These are phyloP conservation scores for Nemania sp. DNA, from an alignment of 2,329 filamentous ascomycete genomes.

Conservation along the genomic window DNA sequence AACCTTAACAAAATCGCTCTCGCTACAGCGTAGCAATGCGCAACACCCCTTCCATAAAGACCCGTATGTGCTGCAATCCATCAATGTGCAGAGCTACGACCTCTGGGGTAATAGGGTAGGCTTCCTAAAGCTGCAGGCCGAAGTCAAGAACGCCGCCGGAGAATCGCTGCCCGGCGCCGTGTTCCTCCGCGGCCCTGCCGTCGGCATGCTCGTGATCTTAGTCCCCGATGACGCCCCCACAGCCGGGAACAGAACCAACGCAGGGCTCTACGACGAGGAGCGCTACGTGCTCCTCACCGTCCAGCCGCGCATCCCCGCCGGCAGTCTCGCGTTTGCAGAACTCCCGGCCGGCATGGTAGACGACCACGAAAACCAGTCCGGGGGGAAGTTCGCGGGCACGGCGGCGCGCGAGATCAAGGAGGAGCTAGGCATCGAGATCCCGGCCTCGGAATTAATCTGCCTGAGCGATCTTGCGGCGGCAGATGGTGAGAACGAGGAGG, in stretches of 20 bases:
- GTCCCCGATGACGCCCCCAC: conserved; percentile 63
- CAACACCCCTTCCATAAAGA: conserved; percentile 65
- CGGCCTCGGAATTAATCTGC: conserved; percentile 60
- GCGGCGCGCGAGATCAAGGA: conserved; percentile 72
- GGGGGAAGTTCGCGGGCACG: conserved; percentile 64
- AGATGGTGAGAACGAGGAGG: conserved; percentile 39
- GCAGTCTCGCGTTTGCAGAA: conserved; percentile 66
- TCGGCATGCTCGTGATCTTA: conserved; percentile 70
- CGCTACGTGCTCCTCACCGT: conserved; percentile 70
- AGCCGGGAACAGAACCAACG: neutral
- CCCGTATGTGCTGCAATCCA: conserved; percentile 64
- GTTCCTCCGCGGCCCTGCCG: conserved; percentile 70
- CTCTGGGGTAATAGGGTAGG: conserved; percentile 63
- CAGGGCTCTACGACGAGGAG: conserved; percentile 52
- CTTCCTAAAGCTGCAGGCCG: conserved; percentile 67
- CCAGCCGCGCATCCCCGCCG: conserved; percentile 68
- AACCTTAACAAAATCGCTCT: conserved; percentile 61
- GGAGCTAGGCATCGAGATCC: conserved; percentile 68
- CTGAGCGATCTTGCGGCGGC: conserved; percentile 63
- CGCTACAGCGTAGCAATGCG: conserved; percentile 55
- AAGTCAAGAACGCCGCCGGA: conserved; percentile 60
- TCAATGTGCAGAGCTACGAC: conserved; percentile 67
- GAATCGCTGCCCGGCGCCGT: conserved; percentile 66
- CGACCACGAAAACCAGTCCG: conserved; percentile 14
- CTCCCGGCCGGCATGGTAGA: conserved; percentile 71